phyloP scores from a whole-genome alignment of 352 stramenopile species.

The Aphanomyces euteiches region DNA sequence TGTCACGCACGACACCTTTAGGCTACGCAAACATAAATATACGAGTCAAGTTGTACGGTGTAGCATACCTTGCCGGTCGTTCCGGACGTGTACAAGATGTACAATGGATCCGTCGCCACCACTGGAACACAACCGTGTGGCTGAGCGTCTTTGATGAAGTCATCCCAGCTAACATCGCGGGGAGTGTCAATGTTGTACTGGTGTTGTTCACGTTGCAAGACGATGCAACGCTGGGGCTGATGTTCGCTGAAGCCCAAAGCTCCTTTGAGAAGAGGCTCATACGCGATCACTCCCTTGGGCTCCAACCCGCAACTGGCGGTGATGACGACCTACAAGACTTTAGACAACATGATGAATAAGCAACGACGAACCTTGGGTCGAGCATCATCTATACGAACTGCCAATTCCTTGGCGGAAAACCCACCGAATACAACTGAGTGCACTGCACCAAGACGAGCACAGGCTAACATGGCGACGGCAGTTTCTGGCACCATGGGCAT shows the following conservation, averaged over 20 bases:
- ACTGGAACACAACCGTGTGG: constrained; percentile 48
- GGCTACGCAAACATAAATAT: constrained; percentile 32
- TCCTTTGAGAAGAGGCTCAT: constrained; percentile 67
- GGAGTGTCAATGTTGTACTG: constrained; percentile 43
- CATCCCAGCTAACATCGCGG: constrained; percentile 53
- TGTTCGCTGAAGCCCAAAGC: constrained; percentile 58
- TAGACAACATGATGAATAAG: neutral
- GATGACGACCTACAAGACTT: constrained; percentile 45
- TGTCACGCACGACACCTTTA: constrained; percentile 76
- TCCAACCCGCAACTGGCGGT: constrained; percentile 68
- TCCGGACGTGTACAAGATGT: constrained; percentile 78
- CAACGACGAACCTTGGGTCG: constrained; percentile 50
- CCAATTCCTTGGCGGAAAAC: constrained; percentile 83
- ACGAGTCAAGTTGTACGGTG: neutral
- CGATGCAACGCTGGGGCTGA: constrained; percentile 58
- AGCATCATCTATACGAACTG: constrained; percentile 74
- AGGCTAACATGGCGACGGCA: constrained; percentile 98
- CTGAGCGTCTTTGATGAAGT: constrained; percentile 42
- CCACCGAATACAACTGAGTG: constrained; percentile 92
- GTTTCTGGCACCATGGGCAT: constrained; percentile 99
- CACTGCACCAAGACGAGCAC: constrained; percentile 94
- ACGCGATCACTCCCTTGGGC: constrained; percentile 68
- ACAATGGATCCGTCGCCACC: constrained; percentile 59
- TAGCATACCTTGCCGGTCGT: constrained; percentile 47
- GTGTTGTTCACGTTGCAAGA: constrained; percentile 66